Evolutionary conservation across 2,329 filamentous ascomycete species (phyloP), one percentile per base, ranked within the genome.

Genomic region (Drechslerella coelobrocha): DNA sequence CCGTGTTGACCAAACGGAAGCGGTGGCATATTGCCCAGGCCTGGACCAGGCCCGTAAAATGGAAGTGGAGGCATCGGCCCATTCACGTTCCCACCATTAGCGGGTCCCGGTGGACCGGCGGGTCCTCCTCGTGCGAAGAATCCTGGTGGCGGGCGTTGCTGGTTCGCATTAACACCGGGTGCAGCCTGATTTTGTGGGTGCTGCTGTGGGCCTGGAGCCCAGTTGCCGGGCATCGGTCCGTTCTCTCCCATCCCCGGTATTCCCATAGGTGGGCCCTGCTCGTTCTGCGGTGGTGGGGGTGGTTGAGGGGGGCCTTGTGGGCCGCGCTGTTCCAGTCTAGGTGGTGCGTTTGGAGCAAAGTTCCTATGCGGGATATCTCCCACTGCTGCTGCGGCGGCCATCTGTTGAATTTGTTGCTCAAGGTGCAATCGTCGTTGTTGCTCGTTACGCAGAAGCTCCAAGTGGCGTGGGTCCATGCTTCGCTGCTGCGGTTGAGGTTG

Each of bases 211-310:
- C 52, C 57, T 10, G 66, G 66, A 7, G 53, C 59, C 66, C 66
- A 71, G 48, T 55, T 63, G 24, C 59, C 59, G 8, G 66, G 66
- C 41, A 71, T 71, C 17, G 55, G 66, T 19, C 59, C 59, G 39
- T 63, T 71, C 9, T 71, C 66, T 55, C 59, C 66, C 66, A 71
- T 71, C 24, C 63, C 63, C 3, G 59, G 59, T 29, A 71, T 43
- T 23, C 66, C 66, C 66, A 71, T 71, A 7, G 66, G 66, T n/a
- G 59, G 66, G 14, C 66, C 66, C 43, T 71, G 66, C 3, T 71
- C 66, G 39, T 62, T 63, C n/a, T 21, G 51, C 23, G 41, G 66
- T 43, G 59, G 66, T 17, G 50, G 55, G 26, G 53, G 63, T 23
- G 43, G 65, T 48, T 69, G 65, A 54, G 66, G 66, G 0, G 66